Evolutionary conservation across 2,329 filamentous ascomycete genomes (phyloP).

Genomic region (Scytalidium sp.): DNA sequence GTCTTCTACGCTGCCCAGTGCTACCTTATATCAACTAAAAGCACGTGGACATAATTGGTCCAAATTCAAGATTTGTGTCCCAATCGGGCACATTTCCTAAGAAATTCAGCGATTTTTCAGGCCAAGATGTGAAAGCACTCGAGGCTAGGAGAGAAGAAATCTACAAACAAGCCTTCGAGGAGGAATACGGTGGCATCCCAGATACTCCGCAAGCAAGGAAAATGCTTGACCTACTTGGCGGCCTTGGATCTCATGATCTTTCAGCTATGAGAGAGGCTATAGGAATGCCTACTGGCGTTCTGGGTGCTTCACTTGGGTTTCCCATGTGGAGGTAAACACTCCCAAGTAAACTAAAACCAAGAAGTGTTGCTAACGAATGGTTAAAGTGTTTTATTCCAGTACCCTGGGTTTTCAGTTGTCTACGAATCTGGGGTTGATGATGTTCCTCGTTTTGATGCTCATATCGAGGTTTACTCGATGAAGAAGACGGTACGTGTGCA

Average conservation of each 20-base stretch:
- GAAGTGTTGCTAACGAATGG: not conserved
- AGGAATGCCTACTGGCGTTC: constrained; percentile 44
- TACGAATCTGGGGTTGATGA: constrained; percentile 56
- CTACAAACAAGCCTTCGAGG: constrained; percentile 9
- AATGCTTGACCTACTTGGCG: constrained; percentile 35
- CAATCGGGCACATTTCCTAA: constrained; percentile 46
- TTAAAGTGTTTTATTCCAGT: constrained; percentile 28
- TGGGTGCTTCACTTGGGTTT: constrained; percentile 36
- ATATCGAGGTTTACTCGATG: constrained; percentile 48
- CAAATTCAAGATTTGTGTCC: constrained; percentile 44
- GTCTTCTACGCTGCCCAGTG: constrained; percentile 15
- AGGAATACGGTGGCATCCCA: constrained; percentile 27
- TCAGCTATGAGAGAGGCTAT: constrained; percentile 51
- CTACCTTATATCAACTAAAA: not conserved
- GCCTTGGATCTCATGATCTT: constrained; percentile 52
- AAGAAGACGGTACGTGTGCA: constrained; percentile 52
- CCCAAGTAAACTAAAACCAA: not conserved
- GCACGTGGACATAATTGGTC: constrained; percentile 47
- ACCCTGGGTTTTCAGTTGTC: constrained; percentile 43
- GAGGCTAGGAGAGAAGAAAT: not conserved
- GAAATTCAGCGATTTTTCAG: constrained; percentile 38
- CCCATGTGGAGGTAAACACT: not conserved
- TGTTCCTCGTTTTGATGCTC: constrained; percentile 51
- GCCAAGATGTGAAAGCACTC: constrained; percentile 22
- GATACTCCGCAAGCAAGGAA: constrained; percentile 28